Conservation (phyloP, 164 flowering plant genomes). For the grape (Vitis vinifera) region ASM3070453v1 NC_081810.1:3035501-3036000, state of each 20-base stretch:
- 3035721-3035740: slow-evolving; percentile 59
- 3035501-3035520: neutral
- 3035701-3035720: slow-evolving; percentile 26
- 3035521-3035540: neutral
- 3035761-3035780: slow-evolving; percentile 79
- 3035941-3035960: too few species aligned
- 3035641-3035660: slow-evolving; percentile 90
- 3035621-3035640: slow-evolving; percentile 68
- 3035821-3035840: slow-evolving; percentile 92
- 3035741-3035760: slow-evolving; percentile 83
- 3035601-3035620: slow-evolving; percentile 76
- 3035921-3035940: neutral
- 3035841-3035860: slow-evolving; percentile 75
- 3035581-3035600: slow-evolving; percentile 95
- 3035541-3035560: slow-evolving; percentile 3
- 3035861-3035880: slow-evolving; percentile 62
- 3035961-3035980: too few species aligned
- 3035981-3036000: too few species aligned
- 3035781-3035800: slow-evolving; percentile 94
- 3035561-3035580: slow-evolving; percentile 15
- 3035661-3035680: slow-evolving; percentile 9
- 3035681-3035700: slow-evolving; percentile 5
- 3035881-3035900: slow-evolving; percentile 66
- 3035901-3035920: slow-evolving; percentile 12
- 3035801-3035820: slow-evolving; percentile 56